These are phyloP conservation scores for Dictyostelium purpureum DNA, from an alignment of 78 protist genomes.

Conservation along the genomic window DNA sequence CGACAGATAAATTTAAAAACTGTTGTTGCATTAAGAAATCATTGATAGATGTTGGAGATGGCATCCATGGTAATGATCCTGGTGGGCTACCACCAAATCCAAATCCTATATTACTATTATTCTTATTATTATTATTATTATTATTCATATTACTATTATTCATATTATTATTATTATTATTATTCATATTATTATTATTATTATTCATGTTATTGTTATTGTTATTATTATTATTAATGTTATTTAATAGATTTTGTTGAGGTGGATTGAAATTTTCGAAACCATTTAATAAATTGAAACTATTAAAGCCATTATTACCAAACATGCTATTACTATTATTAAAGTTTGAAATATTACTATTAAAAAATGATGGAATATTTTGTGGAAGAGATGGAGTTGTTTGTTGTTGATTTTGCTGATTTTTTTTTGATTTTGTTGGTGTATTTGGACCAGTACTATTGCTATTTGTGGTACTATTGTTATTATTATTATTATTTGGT, in stretches of 20 bases:
- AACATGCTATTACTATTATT: too few species aligned
- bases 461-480: neutral
- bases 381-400: neutral
- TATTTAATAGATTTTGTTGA: too few species aligned
- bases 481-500: neutral
- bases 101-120: too few species aligned
- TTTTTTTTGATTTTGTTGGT: neutral
- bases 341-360: too few species aligned
- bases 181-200: slow-evolving; percentile 3
- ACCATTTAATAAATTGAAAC: too few species aligned
- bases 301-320: too few species aligned
- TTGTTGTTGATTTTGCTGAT: neutral
- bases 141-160: neutral
- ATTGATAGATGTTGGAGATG: neutral
- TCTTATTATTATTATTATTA: too few species aligned
- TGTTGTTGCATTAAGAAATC: slow-evolving; percentile 3
- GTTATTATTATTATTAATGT: too few species aligned
- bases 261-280: too few species aligned
- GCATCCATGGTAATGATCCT: too few species aligned
- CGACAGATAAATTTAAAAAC: neutral
- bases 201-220: slow-evolving; percentile 9
- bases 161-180: too few species aligned
- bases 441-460: neutral
- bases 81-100: neutral
- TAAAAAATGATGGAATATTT: too few species aligned